These are phyloP conservation scores for Hondaea fermentalgiana DNA, from an alignment of 108 stramenopile species.

Conservation along the genomic window DNA sequence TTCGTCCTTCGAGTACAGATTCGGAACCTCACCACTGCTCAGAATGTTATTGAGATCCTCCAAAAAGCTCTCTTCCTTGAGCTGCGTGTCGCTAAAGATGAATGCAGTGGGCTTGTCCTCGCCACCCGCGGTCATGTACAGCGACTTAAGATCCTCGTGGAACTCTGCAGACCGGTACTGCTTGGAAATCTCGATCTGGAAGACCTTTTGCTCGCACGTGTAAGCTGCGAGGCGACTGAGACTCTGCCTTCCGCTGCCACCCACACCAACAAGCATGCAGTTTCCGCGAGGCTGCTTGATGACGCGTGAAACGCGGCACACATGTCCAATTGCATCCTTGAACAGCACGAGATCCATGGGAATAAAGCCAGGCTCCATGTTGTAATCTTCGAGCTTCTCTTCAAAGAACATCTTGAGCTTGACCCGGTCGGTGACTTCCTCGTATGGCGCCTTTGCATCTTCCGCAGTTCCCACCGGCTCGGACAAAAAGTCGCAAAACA, in stretches of 20 bases:
- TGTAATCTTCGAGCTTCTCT: conserved; percentile 56
- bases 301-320: conserved; percentile 52
- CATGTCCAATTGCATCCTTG: conserved; percentile 53
- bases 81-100: conserved; percentile 58
- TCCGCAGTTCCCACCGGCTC: not conserved
- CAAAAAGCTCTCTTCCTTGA: conserved; percentile 56
- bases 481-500: conserved; percentile 29
- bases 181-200: conserved; percentile 57
- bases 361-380: conserved; percentile 55
- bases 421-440: conserved; percentile 27
- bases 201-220: conserved; percentile 34
- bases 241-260: conserved; percentile 51
- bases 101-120: conserved; percentile 38
- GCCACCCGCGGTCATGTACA: conserved; percentile 42
- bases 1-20: conserved; percentile 55
- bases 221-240: conserved; percentile 48
- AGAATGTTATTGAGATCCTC: conserved; percentile 63
- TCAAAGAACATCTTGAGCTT: conserved; percentile 30
- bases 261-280: conserved; percentile 57
- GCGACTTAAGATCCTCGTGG: conserved; percentile 51
- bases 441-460: conserved; percentile 21
- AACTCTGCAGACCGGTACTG: conserved; percentile 52
- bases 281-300: conserved; percentile 51
- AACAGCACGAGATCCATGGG: conserved; percentile 58
- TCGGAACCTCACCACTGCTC: conserved; percentile 50